A percentile compares a stretch with the other conserved stretches of the same genome.
Evolutionary conservation across 257 asterid species (phyloP).

Genomic region (Solanum medicagineum): DNA sequence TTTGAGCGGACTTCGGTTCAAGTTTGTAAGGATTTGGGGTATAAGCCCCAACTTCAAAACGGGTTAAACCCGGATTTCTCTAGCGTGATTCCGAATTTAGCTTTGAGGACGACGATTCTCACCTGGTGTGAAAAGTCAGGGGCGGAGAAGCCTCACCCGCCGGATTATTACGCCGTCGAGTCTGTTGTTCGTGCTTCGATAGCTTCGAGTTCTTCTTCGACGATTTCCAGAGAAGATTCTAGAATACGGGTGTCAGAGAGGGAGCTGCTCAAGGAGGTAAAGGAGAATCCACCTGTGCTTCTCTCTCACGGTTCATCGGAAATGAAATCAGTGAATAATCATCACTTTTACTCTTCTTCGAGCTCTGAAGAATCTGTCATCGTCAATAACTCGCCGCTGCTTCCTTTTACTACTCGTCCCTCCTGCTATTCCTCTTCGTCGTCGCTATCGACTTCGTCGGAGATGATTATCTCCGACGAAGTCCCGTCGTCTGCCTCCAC

Average conservation of each 20-base stretch:
- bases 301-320: constrained; percentile 51
- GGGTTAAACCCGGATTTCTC: constrained; percentile 64
- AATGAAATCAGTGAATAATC: constrained; percentile 20
- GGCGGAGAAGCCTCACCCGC: constrained; percentile 36
- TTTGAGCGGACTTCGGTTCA: constrained; percentile 54
- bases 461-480: constrained; percentile 26
- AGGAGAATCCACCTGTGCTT: constrained; percentile 29
- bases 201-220: background rate
- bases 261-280: constrained; percentile 32
- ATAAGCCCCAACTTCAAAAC: constrained; percentile 45
- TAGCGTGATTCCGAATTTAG: constrained; percentile 53
- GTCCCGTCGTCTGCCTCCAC: constrained; percentile 10
- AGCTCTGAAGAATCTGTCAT: constrained; percentile 91
- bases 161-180: constrained; percentile 35
- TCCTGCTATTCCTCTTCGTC: constrained; percentile 64
- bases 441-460: constrained; percentile 65
- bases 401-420: constrained; percentile 59
- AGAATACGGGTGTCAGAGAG: constrained; percentile 28
- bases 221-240: background rate
- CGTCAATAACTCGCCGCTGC: constrained; percentile 53
- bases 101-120: constrained; percentile 48
- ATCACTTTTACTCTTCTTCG: constrained; percentile 23
- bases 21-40: constrained; percentile 45
- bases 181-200: constrained; percentile 21
- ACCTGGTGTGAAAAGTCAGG: constrained; percentile 59